Percentiles rank a stretch among this genome's conserved stretches.
Conservation (phyloP, 176 grass and related monocot species). For the Alopecurus myosuroides region DNA sequence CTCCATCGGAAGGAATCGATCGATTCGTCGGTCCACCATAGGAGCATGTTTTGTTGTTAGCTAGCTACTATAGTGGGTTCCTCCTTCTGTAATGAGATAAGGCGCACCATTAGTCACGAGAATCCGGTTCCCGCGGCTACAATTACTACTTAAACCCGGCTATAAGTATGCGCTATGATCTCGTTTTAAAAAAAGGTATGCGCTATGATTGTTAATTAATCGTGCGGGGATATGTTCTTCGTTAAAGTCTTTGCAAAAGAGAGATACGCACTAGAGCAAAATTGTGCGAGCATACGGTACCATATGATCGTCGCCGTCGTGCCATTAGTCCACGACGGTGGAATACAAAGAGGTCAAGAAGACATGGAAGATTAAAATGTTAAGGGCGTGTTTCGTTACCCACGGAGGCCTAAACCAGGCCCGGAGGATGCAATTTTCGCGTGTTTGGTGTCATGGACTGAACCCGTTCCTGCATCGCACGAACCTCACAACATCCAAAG, state of each 20-base stretch:
- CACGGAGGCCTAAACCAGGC: no score
- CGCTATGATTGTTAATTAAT: conserved; percentile 7
- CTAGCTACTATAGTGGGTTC: neutral
- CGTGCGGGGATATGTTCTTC: conserved; percentile 19
- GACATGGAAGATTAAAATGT: neutral
- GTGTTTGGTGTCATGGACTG: no score
- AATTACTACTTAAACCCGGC: neutral
- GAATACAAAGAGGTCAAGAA: neutral
- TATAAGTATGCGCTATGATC: neutral
- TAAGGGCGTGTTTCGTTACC: no score
- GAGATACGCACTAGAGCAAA: neutral
- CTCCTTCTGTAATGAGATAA: conserved; percentile 17
- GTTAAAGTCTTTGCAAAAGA: neutral
- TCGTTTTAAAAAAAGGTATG: no score
- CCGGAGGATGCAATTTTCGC: no score
- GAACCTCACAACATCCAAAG: no score
- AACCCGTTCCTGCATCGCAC: no score
- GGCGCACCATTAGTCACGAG: conserved; percentile 12
- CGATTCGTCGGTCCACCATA: neutral
- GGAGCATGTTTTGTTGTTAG: neutral
- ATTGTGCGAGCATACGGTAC: neutral
- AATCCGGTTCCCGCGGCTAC: conserved; percentile 26
- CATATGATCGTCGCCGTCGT: neutral
- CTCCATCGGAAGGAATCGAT: neutral
- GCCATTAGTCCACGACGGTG: neutral